Evolutionary conservation across 2,329 filamentous ascomycete species (phyloP).

Genomic region (Exophiala phaeomuriformis): DNA sequence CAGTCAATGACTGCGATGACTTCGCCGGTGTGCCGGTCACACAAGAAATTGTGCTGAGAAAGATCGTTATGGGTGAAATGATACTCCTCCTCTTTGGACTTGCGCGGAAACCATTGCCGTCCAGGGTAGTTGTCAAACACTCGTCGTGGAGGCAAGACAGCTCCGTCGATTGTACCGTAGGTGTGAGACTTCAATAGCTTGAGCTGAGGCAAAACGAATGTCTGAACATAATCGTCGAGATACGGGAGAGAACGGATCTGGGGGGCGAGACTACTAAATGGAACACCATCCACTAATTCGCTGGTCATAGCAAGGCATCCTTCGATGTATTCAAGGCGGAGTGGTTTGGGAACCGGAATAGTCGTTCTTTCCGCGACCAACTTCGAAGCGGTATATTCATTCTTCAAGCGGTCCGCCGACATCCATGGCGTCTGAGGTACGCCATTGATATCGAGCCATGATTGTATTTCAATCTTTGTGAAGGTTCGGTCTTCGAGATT

Average conservation of each 20-base stretch:
- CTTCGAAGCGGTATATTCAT: conserved; percentile 7
- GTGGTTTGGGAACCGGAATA: conserved; percentile 21
- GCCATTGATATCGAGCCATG: conserved; percentile 6
- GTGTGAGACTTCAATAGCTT: conserved; percentile 2
- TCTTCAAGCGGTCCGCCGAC: conserved; percentile 6
- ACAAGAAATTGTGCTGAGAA: conserved; percentile 8
- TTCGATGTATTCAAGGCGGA: conserved; percentile 7
- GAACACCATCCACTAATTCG: conserved; percentile 6
- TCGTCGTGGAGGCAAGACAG: conserved; percentile 8
- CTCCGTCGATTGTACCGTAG: not conserved
- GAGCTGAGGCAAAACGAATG: conserved; percentile 5
- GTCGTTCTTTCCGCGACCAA: conserved; percentile 22
- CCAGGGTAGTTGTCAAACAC: conserved; percentile 10
- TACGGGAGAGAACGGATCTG: conserved; percentile 3
- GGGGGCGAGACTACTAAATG: conserved; percentile 5
- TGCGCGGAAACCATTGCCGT: not conserved
- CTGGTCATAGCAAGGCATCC: conserved; percentile 6
- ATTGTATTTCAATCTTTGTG: conserved; percentile 11
- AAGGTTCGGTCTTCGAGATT: not conserved
- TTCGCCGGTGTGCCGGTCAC: conserved; percentile 4
- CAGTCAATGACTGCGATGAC: conserved; percentile 32
- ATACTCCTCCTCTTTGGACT: not conserved
- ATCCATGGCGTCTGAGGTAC: conserved; percentile 1
- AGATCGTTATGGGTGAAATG: conserved; percentile 6
- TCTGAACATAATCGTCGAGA: conserved; percentile 8